A percentile compares a stretch with the other conserved stretches of the same genome.
Conservation (phyloP, 2,329 filamentous ascomycete genomes). For the Pestalotiopsis sp. region DNA sequence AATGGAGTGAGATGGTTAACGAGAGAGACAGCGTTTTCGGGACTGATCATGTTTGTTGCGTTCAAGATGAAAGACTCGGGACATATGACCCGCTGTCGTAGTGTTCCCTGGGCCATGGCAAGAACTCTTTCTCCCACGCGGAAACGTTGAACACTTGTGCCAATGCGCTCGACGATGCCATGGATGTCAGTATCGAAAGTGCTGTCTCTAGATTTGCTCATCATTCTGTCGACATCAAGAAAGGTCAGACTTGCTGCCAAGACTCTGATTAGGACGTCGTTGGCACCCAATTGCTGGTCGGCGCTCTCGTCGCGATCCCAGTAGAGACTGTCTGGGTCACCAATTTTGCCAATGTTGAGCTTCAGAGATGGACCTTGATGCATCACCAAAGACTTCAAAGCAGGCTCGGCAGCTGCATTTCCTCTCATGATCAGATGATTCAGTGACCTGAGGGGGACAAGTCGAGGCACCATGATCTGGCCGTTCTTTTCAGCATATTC, state of each 20-base stretch:
- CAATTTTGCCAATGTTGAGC: slow-evolving; percentile 18
- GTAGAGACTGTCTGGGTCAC: slow-evolving; percentile 18
- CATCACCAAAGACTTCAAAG: slow-evolving; percentile 15
- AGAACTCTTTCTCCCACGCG: slow-evolving; percentile 43
- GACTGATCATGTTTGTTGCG: slow-evolving; percentile 21
- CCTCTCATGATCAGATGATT: slow-evolving; percentile 48
- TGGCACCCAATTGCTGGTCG: slow-evolving; percentile 22
- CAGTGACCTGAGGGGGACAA: slow-evolving; percentile 40
- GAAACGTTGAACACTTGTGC: slow-evolving; percentile 34
- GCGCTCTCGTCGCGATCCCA: slow-evolving; percentile 21
- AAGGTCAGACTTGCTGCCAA: slow-evolving; percentile 36
- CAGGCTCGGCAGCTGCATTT: slow-evolving; percentile 13
- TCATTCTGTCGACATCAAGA: slow-evolving; percentile 38
- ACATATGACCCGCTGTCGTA: slow-evolving; percentile 37
- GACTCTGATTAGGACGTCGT: slow-evolving; percentile 45
- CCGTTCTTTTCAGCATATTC: slow-evolving; percentile 46
- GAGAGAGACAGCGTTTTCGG: slow-evolving; percentile 17
- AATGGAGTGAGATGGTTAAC: slow-evolving; percentile 40
- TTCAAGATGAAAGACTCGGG: slow-evolving; percentile 37
- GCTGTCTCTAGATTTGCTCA: slow-evolving; percentile 34
- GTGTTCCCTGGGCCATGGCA: slow-evolving; percentile 39
- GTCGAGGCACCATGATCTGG: slow-evolving; percentile 46
- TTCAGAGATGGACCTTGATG: slow-evolving; percentile 19
- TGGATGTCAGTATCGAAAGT: slow-evolving; percentile 44
- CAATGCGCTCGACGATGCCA: slow-evolving; percentile 39